Evolutionary conservation across 2,329 filamentous ascomycete species (phyloP).

Genomic region (Fusarium nurragi): DNA sequence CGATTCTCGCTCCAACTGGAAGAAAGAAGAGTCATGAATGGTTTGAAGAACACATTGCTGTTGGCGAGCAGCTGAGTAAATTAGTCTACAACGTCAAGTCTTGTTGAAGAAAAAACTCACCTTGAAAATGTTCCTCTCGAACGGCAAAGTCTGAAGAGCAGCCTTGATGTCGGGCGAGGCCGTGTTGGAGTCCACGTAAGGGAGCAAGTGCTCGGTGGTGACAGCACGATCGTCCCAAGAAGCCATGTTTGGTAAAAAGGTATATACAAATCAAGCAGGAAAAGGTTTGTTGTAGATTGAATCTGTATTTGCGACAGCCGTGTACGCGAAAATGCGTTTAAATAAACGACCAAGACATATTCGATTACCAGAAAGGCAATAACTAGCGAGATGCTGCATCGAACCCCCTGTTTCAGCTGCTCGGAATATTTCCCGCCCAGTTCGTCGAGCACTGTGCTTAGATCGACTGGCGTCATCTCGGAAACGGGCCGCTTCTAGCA

Average conservation of each 20-base stretch:
- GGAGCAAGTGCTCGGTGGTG: constrained; percentile 13
- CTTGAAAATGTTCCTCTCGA: constrained; percentile 25
- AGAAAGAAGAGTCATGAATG: constrained; percentile 12
- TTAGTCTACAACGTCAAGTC: rapidly evolving
- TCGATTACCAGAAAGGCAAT: background rate
- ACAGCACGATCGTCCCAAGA: constrained; percentile 6
- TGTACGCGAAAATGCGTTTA: background rate
- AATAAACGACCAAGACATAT: background rate
- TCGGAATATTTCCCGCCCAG: background rate
- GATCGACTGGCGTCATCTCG: background rate
- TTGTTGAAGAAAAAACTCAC: background rate
- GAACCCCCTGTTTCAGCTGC: background rate
- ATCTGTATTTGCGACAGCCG: background rate
- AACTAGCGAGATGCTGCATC: background rate
- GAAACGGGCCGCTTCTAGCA: background rate
- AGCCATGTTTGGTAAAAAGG: background rate
- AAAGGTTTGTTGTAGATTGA: background rate
- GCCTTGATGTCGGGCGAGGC: constrained; percentile 9
- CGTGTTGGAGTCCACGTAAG: constrained; percentile 9
- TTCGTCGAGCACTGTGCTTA: background rate
- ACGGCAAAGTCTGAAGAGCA: constrained; percentile 12
- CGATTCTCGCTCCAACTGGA: constrained; percentile 14
- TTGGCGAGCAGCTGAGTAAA: constrained; percentile 2
- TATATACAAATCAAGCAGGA: background rate
- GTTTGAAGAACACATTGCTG: constrained; percentile 8